Evolutionary conservation across 805 yeast genomes (phyloP), one percentile per base, ranked within the genome.

Genomic region (Clavispora phyllophila): DNA sequence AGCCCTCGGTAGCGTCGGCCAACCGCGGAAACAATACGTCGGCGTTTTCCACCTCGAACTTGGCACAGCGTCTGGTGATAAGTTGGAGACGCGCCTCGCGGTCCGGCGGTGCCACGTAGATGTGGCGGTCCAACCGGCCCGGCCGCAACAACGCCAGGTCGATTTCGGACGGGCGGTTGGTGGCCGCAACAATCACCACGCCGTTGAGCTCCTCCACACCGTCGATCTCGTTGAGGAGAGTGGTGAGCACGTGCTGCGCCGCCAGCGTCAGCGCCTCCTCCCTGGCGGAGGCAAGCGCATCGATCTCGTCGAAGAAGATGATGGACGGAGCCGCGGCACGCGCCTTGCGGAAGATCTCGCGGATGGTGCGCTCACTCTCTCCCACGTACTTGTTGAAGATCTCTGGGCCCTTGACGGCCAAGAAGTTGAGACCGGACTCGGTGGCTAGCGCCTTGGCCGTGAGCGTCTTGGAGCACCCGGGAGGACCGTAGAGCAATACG

Each of bases 351-450:
- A 91, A 91, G 3, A 91, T 83, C 60, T 90, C 96, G 50, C 99
- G 72, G n/a, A 91, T 85, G 2, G 96, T 87, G 27, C 88, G 73
- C 65, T 91, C 99, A 15, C 91, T 82, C 60, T 91, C 99, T 49
- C 99, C 99, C 29, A 93, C 97, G 56, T 86, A 91, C 62, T 93
- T 91, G 65, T 88, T 91, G 58, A 91, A 84, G 26, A 91, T 79
- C 62, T 91, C 99, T 0, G 99, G 99, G 1, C 99, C 99, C 61
- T 93, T 93, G 7, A 91, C 96, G 0, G 98, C 96, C 40, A 91
- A 62, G 61, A 91, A 91, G 55, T 91, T 91, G 39, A 91, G 75
- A 0, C 97, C 97, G 1, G 96, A 84, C 63, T 91, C 99, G 0
- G 96, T 86, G 0, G 98, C 98, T 24, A 91, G 66, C 0, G 97